Conservation (phyloP, 768 basidiomycete genomes). For the Mycena filopes region DNA sequence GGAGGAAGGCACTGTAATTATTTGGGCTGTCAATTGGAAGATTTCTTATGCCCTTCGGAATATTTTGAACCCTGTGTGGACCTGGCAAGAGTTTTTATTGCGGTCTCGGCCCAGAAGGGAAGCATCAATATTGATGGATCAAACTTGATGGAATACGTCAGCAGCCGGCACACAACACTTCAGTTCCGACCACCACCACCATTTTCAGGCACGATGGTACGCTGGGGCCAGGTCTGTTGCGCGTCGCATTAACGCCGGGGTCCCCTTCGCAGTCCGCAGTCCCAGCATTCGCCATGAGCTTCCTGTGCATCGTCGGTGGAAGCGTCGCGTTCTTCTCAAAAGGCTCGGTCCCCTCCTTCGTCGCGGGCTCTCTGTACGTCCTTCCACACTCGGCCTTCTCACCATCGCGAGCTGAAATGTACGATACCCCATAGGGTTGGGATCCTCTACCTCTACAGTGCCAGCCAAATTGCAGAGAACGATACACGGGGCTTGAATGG, state of each 20-base stretch:
- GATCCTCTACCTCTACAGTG: conserved; percentile 64
- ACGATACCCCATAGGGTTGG: conserved; percentile 52
- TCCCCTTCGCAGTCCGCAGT: conserved; percentile 55
- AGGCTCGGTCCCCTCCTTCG: conserved; percentile 65
- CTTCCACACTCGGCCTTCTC: no score
- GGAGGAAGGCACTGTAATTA: no score
- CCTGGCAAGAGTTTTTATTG: no score
- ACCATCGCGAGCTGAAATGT: neutral
- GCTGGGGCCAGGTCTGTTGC: neutral
- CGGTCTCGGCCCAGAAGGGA: no score
- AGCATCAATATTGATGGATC: no score
- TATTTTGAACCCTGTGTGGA: no score
- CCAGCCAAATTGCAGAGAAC: conserved; percentile 59
- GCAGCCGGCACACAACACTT: no score
- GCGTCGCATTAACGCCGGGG: neutral
- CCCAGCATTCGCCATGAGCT: conserved; percentile 64
- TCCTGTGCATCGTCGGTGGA: conserved; percentile 64
- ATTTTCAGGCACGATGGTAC: conserved; percentile 11
- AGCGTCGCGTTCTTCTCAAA: conserved; percentile 59
- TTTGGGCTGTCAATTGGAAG: no score
- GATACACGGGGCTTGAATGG: conserved; percentile 58
- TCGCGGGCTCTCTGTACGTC: conserved; percentile 63
- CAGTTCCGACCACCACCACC: no score
- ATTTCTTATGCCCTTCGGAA: no score
- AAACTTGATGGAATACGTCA: no score